Percentiles rank a stretch among this genome's conserved stretches.
phyloP scores from a whole-genome alignment of 345 rosid species.

The Corchorus olitorius region DNA sequence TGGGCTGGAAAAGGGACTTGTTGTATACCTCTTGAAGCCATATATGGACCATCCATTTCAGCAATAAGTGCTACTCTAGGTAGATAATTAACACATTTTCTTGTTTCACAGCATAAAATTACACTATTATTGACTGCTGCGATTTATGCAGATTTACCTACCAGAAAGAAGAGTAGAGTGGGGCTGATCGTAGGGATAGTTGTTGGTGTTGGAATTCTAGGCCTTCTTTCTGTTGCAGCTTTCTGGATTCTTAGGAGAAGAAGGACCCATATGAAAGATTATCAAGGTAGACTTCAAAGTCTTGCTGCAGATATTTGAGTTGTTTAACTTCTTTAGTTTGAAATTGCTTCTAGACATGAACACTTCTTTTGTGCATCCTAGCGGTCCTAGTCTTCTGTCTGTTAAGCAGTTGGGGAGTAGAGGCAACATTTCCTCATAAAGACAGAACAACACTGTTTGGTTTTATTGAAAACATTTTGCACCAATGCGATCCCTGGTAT shows the following conservation, averaged over 20 bases:
- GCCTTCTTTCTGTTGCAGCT: slow-evolving; percentile 35
- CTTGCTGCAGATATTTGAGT: slow-evolving; percentile 5
- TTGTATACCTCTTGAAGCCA: slow-evolving; percentile 34
- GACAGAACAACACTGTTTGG: neutral
- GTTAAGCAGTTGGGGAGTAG: neutral
- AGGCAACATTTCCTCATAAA: slow-evolving; percentile 6
- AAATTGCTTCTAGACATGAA: neutral
- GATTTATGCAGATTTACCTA: slow-evolving; percentile 66
- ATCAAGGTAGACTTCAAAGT: slow-evolving; percentile 54
- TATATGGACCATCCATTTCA: slow-evolving; percentile 47
- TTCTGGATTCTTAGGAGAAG: slow-evolving; percentile 44
- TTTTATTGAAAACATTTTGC: neutral
- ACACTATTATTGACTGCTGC: slow-evolving; percentile 20
- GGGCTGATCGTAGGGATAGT: slow-evolving; percentile 58
- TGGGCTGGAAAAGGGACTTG: slow-evolving; percentile 56
- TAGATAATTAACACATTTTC: slow-evolving; percentile 3
- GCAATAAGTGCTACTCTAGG: slow-evolving; percentile 71
- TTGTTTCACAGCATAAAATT: neutral
- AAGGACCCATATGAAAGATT: slow-evolving; percentile 34
- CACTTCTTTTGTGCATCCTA: neutral
- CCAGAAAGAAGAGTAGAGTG: slow-evolving; percentile 38
- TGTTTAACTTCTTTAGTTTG: slow-evolving; percentile 10
- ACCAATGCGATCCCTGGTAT: neutral
- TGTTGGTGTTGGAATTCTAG: slow-evolving; percentile 47
- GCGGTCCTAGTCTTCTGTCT: neutral